Evolutionary conservation across 257 asterid genomes (phyloP).

Genomic region (Eustoma russellianum): DNA sequence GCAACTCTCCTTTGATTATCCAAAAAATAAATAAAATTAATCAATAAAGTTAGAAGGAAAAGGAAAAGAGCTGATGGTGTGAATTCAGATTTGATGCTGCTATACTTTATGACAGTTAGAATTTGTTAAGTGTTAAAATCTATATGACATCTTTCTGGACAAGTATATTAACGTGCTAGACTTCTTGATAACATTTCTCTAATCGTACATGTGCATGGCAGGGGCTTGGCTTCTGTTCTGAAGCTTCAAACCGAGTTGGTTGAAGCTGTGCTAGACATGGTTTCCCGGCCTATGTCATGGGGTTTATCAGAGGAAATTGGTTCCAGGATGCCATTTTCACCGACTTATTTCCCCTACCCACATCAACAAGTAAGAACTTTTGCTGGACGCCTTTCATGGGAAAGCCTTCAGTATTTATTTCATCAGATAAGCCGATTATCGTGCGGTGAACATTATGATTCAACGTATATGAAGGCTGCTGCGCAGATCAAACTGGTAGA

Average conservation of each 20-base stretch:
- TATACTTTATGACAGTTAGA: no score
- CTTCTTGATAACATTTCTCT: not conserved
- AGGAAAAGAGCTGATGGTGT: no score
- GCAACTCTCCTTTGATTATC: no score
- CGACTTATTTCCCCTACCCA: conserved; percentile 55
- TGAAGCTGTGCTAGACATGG: conserved; percentile 42
- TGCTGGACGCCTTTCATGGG: conserved; percentile 48
- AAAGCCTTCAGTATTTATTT: conserved; percentile 43
- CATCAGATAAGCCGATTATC: conserved; percentile 26
- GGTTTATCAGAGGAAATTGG: conserved; percentile 62
- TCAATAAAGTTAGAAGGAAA: no score
- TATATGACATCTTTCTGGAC: no score
- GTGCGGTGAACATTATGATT: conserved; percentile 13
- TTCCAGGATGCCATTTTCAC: conserved; percentile 54
- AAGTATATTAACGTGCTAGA: no score
- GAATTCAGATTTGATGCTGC: no score
- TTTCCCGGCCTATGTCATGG: conserved; percentile 78
- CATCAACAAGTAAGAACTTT: conserved; percentile 36
- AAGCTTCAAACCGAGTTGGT: conserved; percentile 53
- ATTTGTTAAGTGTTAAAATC: no score
- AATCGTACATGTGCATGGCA: conserved; percentile 36
- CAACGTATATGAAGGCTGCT: conserved; percentile 24
- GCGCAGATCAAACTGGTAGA: conserved; percentile 32
- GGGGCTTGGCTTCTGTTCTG: conserved; percentile 72
- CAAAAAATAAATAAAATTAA: no score